These are phyloP conservation scores for Leccinum subrobustum DNA, from an alignment of 1,284 basidiomycete species.

Conservation along the genomic window DNA sequence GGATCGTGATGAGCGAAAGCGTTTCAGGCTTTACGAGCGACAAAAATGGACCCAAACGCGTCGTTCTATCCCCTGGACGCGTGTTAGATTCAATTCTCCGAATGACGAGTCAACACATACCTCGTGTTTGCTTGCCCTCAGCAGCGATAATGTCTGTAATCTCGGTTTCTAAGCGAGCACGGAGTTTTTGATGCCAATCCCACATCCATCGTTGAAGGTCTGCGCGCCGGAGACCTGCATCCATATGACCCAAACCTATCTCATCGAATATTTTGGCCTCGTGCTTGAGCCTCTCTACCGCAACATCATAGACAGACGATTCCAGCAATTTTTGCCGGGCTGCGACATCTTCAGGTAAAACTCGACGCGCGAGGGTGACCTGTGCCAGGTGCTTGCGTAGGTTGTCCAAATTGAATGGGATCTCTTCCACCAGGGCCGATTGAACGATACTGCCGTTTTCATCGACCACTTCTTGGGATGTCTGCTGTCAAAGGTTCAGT, in stretches of 20 bases:
- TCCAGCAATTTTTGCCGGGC: conserved; percentile 83
- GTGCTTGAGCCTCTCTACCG: conserved; percentile 69
- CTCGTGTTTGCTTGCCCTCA: conserved; percentile 34
- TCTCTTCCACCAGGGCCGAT: conserved; percentile 35
- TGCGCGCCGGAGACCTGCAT: conserved; percentile 47
- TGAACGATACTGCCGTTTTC: conserved; percentile 17
- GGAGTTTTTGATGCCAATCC: conserved; percentile 77
- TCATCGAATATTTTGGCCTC: conserved; percentile 61
- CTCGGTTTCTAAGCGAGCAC: conserved; percentile 52
- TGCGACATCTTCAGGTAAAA: conserved; percentile 64
- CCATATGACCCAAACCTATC: conserved; percentile 52
- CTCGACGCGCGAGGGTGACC: conserved; percentile 59
- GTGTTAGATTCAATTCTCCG: not conserved
- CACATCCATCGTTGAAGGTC: conserved; percentile 84
- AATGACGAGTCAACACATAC: conserved; percentile 11
- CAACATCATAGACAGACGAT: conserved; percentile 82
- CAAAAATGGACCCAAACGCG: conserved; percentile 61
- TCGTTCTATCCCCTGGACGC: conserved; percentile 9
- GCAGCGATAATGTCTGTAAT: conserved; percentile 49
- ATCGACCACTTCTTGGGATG: conserved; percentile 20
- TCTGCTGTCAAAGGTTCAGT: conserved; percentile 12
- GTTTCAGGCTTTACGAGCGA: conserved; percentile 75
- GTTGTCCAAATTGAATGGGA: conserved; percentile 74
- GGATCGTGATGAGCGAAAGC: conserved; percentile 86
- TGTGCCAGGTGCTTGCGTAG: conserved; percentile 66